These are phyloP conservation scores for Blastobotrys parvus DNA, from an alignment of 805 yeast genomes.

Conservation along the genomic window DNA sequence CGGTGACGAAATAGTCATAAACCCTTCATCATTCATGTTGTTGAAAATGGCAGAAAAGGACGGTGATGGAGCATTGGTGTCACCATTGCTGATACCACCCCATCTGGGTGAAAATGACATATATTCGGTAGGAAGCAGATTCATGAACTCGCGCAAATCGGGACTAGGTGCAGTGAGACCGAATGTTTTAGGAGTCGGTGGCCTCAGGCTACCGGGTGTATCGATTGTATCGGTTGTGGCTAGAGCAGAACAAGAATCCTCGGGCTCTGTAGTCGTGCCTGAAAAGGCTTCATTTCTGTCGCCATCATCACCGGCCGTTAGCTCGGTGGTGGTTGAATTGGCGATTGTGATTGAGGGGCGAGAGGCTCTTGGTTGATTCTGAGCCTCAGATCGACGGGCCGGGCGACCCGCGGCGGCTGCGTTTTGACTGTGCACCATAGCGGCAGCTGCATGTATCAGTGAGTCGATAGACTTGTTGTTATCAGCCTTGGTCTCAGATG, in stretches of 20 bases:
- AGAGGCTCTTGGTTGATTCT: background rate
- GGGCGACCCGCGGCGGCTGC: background rate
- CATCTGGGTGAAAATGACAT: background rate
- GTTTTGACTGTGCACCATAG: background rate
- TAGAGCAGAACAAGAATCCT: too few relatives aligned
- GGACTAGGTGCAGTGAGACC: background rate
- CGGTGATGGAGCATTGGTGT: background rate
- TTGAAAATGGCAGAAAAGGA: background rate
- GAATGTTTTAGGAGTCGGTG: background rate
- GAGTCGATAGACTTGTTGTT: constrained; percentile 1
- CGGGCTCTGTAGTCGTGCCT: too few relatives aligned
- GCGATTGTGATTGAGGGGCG: too few relatives aligned
- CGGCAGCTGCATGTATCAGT: constrained; percentile 1
- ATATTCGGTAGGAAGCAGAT: background rate
- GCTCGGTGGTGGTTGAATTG: too few relatives aligned
- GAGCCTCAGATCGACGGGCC: background rate
- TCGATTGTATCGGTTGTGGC: too few relatives aligned
- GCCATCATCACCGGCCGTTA: background rate
- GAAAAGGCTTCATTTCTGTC: too few relatives aligned
- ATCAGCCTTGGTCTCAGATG: too few relatives aligned
- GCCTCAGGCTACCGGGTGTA: background rate
- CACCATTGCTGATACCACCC: background rate
- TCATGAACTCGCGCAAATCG: too few relatives aligned
- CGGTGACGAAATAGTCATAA: background rate
- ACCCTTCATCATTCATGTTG: background rate